Percentiles rank a stretch among this genome's conserved stretches.
Evolutionary conservation across 2,329 filamentous ascomycete genomes (phyloP).

Genomic region (Talaromyces sp.): DNA sequence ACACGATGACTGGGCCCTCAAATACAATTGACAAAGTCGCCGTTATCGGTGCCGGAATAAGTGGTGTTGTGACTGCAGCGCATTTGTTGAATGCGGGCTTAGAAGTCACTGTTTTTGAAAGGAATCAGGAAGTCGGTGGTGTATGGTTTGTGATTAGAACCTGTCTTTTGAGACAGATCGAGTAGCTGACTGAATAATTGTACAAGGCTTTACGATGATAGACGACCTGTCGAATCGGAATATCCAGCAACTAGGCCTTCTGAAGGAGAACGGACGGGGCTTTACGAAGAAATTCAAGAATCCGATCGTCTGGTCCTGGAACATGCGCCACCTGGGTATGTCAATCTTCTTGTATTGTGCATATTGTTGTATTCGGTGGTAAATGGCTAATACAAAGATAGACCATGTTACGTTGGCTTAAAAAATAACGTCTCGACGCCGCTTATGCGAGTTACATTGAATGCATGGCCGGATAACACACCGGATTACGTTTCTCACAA

Average conservation of each 20-base stretch:
- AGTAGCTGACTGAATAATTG: not conserved
- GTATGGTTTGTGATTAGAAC: slow-evolving; percentile 47
- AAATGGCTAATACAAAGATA: slow-evolving; percentile 21
- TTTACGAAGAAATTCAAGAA: slow-evolving; percentile 8
- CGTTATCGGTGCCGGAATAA: slow-evolving; percentile 53
- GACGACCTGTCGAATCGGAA: slow-evolving; percentile 46
- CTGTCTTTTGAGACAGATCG: no score
- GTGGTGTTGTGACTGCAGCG: slow-evolving; percentile 47
- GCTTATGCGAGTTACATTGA: slow-evolving; percentile 49
- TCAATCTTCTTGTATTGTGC: no score
- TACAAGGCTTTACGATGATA: slow-evolving; percentile 50
- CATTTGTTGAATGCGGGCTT: slow-evolving; percentile 47
- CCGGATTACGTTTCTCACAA: slow-evolving; percentile 58
- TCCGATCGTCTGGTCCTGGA: slow-evolving; percentile 21
- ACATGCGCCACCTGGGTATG: slow-evolving; percentile 53
- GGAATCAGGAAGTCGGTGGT: slow-evolving; percentile 52
- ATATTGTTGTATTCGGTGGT: no score
- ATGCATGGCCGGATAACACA: slow-evolving; percentile 58
- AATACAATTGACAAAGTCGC: slow-evolving; percentile 33
- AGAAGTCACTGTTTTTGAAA: slow-evolving; percentile 55
- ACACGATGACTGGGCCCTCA: slow-evolving; percentile 3
- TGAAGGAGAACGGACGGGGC: slow-evolving; percentile 4
- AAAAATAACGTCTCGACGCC: slow-evolving; percentile 55
- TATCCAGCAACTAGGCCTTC: slow-evolving; percentile 40
- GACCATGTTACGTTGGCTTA: slow-evolving; percentile 53